phyloP scores from a whole-genome alignment of 2,329 filamentous ascomycete genomes.

The Scedosporium apiospermum region DNA sequence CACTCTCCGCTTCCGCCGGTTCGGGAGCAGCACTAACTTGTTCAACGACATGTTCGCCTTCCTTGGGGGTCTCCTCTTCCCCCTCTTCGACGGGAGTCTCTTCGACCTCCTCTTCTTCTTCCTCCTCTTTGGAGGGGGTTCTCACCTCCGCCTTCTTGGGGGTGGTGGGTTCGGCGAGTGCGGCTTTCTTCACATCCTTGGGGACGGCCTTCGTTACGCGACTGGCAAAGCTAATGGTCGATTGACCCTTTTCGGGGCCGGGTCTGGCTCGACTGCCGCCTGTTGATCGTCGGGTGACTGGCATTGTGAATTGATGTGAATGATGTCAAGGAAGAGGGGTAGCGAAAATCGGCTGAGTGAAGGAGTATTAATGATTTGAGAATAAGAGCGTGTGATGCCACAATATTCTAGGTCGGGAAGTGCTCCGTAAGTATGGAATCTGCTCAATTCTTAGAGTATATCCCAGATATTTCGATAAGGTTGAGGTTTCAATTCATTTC shows the following conservation, averaged over 20 bases:
- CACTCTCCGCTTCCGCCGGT: conserved; percentile 27
- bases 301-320: conserved; percentile 25
- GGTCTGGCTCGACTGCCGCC: conserved; percentile 25
- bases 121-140: not conserved
- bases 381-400: not conserved
- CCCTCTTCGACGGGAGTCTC: conserved; percentile 14
- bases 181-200: conserved; percentile 36
- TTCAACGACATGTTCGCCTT: conserved; percentile 13
- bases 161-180: conserved; percentile 21
- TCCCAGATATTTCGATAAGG: conserved; percentile 12
- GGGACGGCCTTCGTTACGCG: conserved; percentile 44
- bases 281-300: conserved; percentile 38
- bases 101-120: conserved; percentile 9
- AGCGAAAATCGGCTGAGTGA: not conserved
- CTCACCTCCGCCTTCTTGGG: conserved; percentile 21
- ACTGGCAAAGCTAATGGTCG: conserved; percentile 49
- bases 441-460: not conserved
- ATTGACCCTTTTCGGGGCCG: conserved; percentile 35
- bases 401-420: not conserved
- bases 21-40: conserved; percentile 5
- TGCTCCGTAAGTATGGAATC: not conserved
- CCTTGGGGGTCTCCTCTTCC: conserved; percentile 14
- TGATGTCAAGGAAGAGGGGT: not conserved
- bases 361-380: not conserved
- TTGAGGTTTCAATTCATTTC: not conserved